phyloP scores from a whole-genome alignment of 345 rosid genomes.

The Cardamine chenopodiifolia region DNA sequence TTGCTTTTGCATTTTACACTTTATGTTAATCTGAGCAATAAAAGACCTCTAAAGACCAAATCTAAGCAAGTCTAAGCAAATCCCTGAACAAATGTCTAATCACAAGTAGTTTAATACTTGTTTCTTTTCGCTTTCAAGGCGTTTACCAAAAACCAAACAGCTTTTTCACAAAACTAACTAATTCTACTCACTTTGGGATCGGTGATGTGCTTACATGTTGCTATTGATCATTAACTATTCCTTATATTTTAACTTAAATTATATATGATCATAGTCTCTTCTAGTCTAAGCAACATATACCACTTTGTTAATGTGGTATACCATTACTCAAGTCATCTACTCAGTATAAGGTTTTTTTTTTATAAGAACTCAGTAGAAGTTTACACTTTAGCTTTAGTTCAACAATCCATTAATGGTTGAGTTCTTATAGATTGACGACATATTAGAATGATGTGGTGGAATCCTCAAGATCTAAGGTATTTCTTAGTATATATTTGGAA shows the following conservation, averaged over 20 bases:
- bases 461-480: slow-evolving; percentile 3
- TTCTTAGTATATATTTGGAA: no score
- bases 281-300: slow-evolving; percentile 26
- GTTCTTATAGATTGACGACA: slow-evolving; percentile 16
- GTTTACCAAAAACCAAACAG: slow-evolving; percentile 38
- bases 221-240: slow-evolving; percentile 6
- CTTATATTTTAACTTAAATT: not conserved
- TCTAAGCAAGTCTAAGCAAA: slow-evolving; percentile 72
- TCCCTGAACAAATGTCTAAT: slow-evolving; percentile 55
- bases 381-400: slow-evolving; percentile 14
- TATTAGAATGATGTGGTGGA: not conserved
- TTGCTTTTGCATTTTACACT: slow-evolving; percentile 37
- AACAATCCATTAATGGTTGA: not conserved
- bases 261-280: slow-evolving; percentile 26
- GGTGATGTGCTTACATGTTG: slow-evolving; percentile 35
- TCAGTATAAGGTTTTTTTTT: not conserved
- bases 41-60: slow-evolving; percentile 50
- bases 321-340: slow-evolving; percentile 3
- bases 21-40: slow-evolving; percentile 33
- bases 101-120: slow-evolving; percentile 7
- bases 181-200: slow-evolving; percentile 37
- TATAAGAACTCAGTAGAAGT: not conserved
- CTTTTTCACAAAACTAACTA: slow-evolving; percentile 33
- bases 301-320: slow-evolving; percentile 30
- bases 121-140: slow-evolving; percentile 25